Percentiles rank a stretch among this genome's conserved stretches.
These are phyloP conservation scores for Eucalyptus paniculata DNA, from an alignment of 345 rosid genomes.

Conservation along the genomic window DNA sequence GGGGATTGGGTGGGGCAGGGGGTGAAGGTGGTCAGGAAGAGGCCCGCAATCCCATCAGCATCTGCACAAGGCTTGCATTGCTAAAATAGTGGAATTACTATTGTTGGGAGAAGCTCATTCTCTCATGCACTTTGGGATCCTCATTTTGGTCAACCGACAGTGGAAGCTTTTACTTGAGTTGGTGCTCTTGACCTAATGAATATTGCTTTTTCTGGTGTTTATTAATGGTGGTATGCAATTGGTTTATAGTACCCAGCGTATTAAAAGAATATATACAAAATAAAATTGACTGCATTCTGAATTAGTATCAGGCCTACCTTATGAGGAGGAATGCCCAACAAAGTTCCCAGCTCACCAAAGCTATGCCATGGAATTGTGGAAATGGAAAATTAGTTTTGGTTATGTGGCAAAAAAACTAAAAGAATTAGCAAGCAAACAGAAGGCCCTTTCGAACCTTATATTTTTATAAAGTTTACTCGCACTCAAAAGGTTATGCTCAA, in stretches of 20 bases:
- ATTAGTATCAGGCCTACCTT: slow-evolving; percentile 28
- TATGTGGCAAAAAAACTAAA: neutral
- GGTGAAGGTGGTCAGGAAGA: neutral
- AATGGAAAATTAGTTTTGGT: neutral
- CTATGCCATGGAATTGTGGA: slow-evolving; percentile 12
- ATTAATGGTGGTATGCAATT: neutral
- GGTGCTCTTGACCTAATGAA: neutral
- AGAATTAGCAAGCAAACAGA: neutral
- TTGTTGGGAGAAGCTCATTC: neutral
- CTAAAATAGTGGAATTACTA: neutral
- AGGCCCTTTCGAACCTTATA: slow-evolving; percentile 44
- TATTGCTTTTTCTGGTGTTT: neutral
- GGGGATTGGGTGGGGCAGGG: neutral
- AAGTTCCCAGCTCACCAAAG: slow-evolving; percentile 93
- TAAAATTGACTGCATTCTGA: neutral
- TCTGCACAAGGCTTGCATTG: neutral
- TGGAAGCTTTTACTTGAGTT: neutral
- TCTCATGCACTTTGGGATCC: neutral
- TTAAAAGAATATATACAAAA: neutral
- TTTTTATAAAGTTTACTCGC: slow-evolving; percentile 97
- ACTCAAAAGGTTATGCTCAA: slow-evolving; percentile 94
- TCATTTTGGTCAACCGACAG: neutral
- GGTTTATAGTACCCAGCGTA: neutral
- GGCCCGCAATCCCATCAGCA: neutral
- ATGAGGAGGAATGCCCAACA: slow-evolving; percentile 84